phyloP scores from a whole-genome alignment of 495 filamentous ascomycete genomes.

The Penicillium waksmanii region DNA sequence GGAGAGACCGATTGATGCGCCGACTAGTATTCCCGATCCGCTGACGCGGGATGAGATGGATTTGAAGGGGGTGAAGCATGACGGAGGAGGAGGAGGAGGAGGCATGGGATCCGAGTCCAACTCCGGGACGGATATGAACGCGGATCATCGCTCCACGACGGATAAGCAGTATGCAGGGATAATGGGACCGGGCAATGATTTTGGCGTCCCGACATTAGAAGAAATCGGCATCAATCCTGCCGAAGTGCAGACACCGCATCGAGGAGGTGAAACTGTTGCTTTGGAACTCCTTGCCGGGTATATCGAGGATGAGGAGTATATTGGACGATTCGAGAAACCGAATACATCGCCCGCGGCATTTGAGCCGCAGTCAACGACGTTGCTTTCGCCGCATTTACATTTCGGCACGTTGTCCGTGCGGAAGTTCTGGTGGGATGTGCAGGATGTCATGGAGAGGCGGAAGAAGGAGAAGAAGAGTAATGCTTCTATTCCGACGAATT shows the following conservation, averaged over 20 bases:
- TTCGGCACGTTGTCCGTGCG: slow-evolving; percentile 66
- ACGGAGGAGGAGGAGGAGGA: slow-evolving; percentile 48
- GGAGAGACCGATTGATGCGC: slow-evolving; percentile 57
- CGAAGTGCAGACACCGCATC: slow-evolving; percentile 59
- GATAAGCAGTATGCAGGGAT: slow-evolving; percentile 60
- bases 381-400: slow-evolving; percentile 72
- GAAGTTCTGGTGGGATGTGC: slow-evolving; percentile 69
- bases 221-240: slow-evolving; percentile 61
- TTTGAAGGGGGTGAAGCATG: slow-evolving; percentile 42
- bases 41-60: slow-evolving; percentile 50
- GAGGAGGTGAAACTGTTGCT: slow-evolving; percentile 65
- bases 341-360: slow-evolving; percentile 71
- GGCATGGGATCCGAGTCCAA: slow-evolving; percentile 19
- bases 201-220: slow-evolving; percentile 60
- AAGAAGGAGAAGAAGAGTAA: slow-evolving; percentile 50
- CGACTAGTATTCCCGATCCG: slow-evolving; percentile 60
- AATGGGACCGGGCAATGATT: slow-evolving; percentile 64
- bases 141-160: slow-evolving; percentile 40
- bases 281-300: slow-evolving; percentile 53
- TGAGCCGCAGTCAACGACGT: slow-evolving; percentile 66
- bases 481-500: slow-evolving; percentile 59
- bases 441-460: slow-evolving; percentile 53
- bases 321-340: slow-evolving; percentile 70
- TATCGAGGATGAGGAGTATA: slow-evolving; percentile 61
- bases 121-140: slow-evolving; percentile 54